These are phyloP conservation scores for Saccharomyces jurei DNA, from an alignment of 805 yeast genomes.

Conservation along the genomic window DNA sequence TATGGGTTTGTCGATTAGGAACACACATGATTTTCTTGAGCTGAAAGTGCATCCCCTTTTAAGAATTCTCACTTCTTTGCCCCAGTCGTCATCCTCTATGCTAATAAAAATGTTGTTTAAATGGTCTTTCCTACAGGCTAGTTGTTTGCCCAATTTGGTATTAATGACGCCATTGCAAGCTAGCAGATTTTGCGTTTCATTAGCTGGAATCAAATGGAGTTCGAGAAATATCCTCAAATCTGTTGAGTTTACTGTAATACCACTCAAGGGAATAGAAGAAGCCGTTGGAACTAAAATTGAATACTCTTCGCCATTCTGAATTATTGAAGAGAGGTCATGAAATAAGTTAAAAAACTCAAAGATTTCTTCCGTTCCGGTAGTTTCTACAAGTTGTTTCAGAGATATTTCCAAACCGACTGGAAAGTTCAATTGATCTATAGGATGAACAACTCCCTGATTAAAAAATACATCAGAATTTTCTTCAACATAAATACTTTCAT, in stretches of 20 bases:
- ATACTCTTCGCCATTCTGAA: slow-evolving; percentile 35
- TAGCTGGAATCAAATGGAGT: slow-evolving; percentile 61
- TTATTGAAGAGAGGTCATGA: slow-evolving; percentile 36
- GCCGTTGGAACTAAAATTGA: slow-evolving; percentile 71
- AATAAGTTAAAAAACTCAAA: slow-evolving; percentile 38
- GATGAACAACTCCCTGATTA: slow-evolving; percentile 78
- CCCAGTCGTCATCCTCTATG: slow-evolving; percentile 43
- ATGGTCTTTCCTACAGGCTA: slow-evolving; percentile 38
- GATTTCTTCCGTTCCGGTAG: slow-evolving; percentile 44
- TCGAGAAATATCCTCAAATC: slow-evolving; percentile 48
- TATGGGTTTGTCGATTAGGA: slow-evolving; percentile 61
- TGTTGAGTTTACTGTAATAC: slow-evolving; percentile 37
- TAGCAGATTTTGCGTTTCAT: slow-evolving; percentile 40
- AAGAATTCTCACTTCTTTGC: slow-evolving; percentile 50
- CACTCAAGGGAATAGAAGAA: slow-evolving; percentile 45
- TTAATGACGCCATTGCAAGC: slow-evolving; percentile 40
- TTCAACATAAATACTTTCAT: slow-evolving; percentile 16
- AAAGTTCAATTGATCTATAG: slow-evolving; percentile 46
- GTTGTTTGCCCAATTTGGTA: slow-evolving; percentile 37
- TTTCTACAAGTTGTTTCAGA: slow-evolving; percentile 45
- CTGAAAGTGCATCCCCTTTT: slow-evolving; percentile 52
- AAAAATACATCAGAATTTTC: slow-evolving; percentile 60
- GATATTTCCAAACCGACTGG: slow-evolving; percentile 51
- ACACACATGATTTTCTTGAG: slow-evolving; percentile 41
- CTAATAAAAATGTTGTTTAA: slow-evolving; percentile 33